Evolutionary conservation across 345 rosid species (phyloP).

Genomic region (Eucalyptus erythrocorys): DNA sequence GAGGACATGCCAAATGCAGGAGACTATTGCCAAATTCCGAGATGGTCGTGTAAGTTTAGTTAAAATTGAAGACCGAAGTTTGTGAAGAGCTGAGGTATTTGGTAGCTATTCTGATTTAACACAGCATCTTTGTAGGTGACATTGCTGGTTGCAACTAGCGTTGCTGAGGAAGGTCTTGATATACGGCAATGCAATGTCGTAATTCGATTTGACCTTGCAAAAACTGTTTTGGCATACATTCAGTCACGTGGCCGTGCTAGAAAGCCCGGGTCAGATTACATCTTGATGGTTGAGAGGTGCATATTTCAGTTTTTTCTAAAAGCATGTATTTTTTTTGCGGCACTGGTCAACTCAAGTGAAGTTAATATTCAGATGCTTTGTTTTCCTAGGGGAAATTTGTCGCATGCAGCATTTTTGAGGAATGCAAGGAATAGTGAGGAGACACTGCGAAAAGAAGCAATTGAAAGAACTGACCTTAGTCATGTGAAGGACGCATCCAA

Average conservation of each 20-base stretch:
- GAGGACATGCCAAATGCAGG: conserved; percentile 95
- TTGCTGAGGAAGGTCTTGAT: conserved; percentile 99
- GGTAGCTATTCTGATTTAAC: background rate
- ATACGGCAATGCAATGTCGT: conserved; percentile 98
- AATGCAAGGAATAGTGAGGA: conserved; percentile 98
- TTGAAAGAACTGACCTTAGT: conserved; percentile 95
- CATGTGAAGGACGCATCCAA: conserved; percentile 86
- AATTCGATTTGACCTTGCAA: conserved; percentile 97
- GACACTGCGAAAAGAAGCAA: conserved; percentile 91
- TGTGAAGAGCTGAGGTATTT: background rate
- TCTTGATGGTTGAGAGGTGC: conserved; percentile 98
- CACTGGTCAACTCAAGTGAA: background rate
- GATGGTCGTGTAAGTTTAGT: conserved; percentile 80
- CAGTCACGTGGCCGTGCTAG: conserved; percentile 99
- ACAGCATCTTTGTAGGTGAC: conserved; percentile 49
- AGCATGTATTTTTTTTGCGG: background rate
- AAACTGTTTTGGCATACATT: conserved; percentile 95
- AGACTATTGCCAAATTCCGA: conserved; percentile 78
- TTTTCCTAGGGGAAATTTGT: conserved; percentile 56
- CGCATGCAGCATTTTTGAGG: conserved; percentile 82
- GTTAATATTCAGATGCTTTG: background rate
- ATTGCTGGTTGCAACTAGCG: conserved; percentile 93
- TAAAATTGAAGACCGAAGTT: background rate
- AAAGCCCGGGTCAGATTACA: conserved; percentile 98
- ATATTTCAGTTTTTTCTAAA: background rate